Base-by-base conservation (phyloP, 2,329 filamentous ascomycete genomes). In the Neopestalotiopsis sp. region DNA sequence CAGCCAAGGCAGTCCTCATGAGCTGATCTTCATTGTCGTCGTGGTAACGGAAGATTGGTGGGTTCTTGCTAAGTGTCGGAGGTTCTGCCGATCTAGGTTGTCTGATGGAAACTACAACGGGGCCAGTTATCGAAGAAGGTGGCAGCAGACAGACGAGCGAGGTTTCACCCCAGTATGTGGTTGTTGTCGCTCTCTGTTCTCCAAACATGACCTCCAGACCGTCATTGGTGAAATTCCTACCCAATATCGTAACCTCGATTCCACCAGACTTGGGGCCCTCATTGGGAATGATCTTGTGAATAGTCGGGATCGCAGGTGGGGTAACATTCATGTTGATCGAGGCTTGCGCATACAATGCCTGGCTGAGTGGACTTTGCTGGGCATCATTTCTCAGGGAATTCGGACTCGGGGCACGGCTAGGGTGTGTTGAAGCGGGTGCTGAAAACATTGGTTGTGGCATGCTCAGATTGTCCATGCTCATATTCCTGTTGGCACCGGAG, bases 121-220 rank as follows among this genome's bases (percentile, higher is more conserved):
- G 83, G 4, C 93, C 92, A 1, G 91, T 84, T 34, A 88, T 85
- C 5, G 89, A 80, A 13, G 91, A 90, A 4, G 94, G 92, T 4
- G 94, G 94, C 10, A 94, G 84, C 60, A 95, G 84, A 74, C 93
- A 95, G 66, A 95, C 92, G 24, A 97, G 83, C n/a, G 92, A 92
- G 69, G 91, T 91, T 71, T 93, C 89, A 59, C 92, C 91, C 92
- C 92, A 95, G 77, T 89, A 96, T 0, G 92, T 94, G 1, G 93
- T 95, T 0, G 91, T 93, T 0, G 91, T 86, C 1, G 88, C 88
- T 72, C 84, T 85, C 62, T 84, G 81, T 42, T 86, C 83, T 28
- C 95, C 95, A 78, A 98, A 98, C 80, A 94, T 92, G 67, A 97
- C 93, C 71, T 95, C 92, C 71, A 97, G 86, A 1, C 90, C 90